Conservation (phyloP, 306 rosid genomes). For the Rosa rugosa region DNA sequence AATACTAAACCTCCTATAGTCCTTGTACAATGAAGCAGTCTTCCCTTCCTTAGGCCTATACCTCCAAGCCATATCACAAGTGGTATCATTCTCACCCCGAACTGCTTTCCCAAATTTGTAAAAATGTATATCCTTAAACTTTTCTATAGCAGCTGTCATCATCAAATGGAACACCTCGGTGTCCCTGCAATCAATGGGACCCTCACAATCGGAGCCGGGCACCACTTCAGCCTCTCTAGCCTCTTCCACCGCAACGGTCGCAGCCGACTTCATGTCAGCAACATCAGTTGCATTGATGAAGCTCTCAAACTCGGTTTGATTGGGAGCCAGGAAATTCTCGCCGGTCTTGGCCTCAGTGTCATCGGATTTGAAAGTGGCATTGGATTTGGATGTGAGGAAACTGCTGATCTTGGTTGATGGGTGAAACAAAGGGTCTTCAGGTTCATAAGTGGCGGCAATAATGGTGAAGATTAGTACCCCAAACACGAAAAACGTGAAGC, state of each 20-base stretch:
- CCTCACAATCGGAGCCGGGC: conserved; percentile 42
- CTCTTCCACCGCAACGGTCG: background rate
- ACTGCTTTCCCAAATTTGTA: conserved; percentile 84
- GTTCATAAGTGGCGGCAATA: conserved; percentile 94
- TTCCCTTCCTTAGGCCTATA: conserved; percentile 97
- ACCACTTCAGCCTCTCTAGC: conserved; percentile 9
- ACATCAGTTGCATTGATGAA: conserved; percentile 68
- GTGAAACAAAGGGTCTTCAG: conserved; percentile 94
- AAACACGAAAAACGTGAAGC: conserved; percentile 82
- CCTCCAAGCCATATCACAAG: conserved; percentile 99
- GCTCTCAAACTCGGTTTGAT: conserved; percentile 66
- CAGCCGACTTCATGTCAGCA: conserved; percentile 25
- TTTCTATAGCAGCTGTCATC: conserved; percentile 86
- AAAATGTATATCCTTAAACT: conserved; percentile 89
- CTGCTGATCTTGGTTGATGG: conserved; percentile 90
- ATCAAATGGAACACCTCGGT: conserved; percentile 93
- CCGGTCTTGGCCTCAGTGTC: conserved; percentile 80
- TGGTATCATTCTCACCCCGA: conserved; percentile 54
- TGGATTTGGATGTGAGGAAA: conserved; percentile 84
- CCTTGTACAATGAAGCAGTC: conserved; percentile 87
- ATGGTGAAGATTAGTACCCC: conserved; percentile 87
- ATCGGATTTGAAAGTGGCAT: conserved; percentile 94
- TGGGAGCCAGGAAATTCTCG: conserved; percentile 90
- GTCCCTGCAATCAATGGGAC: conserved; percentile 77
- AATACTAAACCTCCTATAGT: conserved; percentile 87